Conservation (phyloP, 495 filamentous ascomycete species). For the Choiromyces venosus region DNA sequence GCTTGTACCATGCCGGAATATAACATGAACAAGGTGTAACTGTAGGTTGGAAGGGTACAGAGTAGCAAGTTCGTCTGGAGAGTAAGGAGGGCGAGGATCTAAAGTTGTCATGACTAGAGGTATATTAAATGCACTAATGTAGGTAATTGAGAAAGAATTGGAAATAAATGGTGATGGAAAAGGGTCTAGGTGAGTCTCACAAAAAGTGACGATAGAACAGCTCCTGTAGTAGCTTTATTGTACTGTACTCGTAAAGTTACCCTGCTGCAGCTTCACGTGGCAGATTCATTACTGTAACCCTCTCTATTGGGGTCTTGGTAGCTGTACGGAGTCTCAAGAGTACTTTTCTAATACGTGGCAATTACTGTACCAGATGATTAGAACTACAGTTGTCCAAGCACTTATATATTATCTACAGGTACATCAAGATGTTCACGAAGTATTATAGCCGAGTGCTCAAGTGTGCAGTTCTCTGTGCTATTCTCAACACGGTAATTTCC, state of each 20-base stretch:
- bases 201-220: background rate
- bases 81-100: conserved; percentile 68
- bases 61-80: conserved; percentile 66
- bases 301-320: background rate
- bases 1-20: conserved; percentile 72
- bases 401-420: too few species aligned
- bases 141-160: background rate
- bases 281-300: background rate
- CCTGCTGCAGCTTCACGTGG: background rate
- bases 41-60: conserved; percentile 77
- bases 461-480: background rate
- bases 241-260: background rate
- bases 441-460: background rate
- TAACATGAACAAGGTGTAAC: conserved; percentile 82
- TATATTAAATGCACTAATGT: background rate
- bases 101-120: conserved; percentile 64
- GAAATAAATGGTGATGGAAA: background rate
- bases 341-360: background rate
- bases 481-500: background rate
- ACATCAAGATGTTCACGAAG: background rate
- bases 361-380: background rate
- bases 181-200: background rate
- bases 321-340: background rate
- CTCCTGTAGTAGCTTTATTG: background rate
- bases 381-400: background rate